These are phyloP conservation scores for Claviceps digitariae DNA, from an alignment of 2,329 filamentous ascomycete genomes.

Conservation along the genomic window DNA sequence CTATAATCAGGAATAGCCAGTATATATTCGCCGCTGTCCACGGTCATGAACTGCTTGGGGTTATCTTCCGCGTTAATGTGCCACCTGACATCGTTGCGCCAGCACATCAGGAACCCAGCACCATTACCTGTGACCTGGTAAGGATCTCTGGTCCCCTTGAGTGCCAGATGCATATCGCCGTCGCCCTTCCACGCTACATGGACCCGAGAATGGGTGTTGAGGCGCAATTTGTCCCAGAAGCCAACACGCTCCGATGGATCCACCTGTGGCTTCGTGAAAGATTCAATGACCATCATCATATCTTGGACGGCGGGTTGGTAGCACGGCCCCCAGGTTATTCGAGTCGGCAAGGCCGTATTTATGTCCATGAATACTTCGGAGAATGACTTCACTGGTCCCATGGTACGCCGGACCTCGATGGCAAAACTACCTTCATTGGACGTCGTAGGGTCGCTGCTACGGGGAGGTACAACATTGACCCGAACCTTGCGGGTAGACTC, in stretches of 20 bases:
- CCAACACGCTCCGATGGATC: conserved; percentile 89
- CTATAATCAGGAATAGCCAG: conserved; percentile 90
- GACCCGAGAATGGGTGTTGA: conserved; percentile 87
- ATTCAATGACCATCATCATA: conserved; percentile 99
- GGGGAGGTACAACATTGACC: conserved; percentile 70
- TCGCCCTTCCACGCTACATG: conserved; percentile 87
- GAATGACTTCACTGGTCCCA: conserved; percentile 91
- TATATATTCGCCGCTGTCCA: conserved; percentile 90
- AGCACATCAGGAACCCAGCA: conserved; percentile 95
- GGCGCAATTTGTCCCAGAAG: conserved; percentile 96
- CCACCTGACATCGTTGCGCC: conserved; percentile 87
- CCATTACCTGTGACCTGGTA: conserved; percentile 88
- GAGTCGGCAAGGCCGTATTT: conserved; percentile 81
- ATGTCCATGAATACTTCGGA: conserved; percentile 87
- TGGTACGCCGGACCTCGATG: conserved; percentile 78
- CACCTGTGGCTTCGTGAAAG: conserved; percentile 88
- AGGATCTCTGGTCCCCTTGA: conserved; percentile 86
- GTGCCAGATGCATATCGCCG: conserved; percentile 82
- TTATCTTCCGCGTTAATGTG: conserved; percentile 75
- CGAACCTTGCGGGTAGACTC: conserved; percentile 69
- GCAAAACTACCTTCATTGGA: conserved; percentile 54
- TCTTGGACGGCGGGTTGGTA: conserved; percentile 98
- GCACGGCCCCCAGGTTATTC: conserved; percentile 92
- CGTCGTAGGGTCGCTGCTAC: conserved; percentile 38
- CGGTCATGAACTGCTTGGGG: conserved; percentile 85